A percentile compares a stretch with the other conserved stretches of the same genome.
Evolutionary conservation across 495 filamentous ascomycete genomes (phyloP).

Genomic region (Tuber calosporum): DNA sequence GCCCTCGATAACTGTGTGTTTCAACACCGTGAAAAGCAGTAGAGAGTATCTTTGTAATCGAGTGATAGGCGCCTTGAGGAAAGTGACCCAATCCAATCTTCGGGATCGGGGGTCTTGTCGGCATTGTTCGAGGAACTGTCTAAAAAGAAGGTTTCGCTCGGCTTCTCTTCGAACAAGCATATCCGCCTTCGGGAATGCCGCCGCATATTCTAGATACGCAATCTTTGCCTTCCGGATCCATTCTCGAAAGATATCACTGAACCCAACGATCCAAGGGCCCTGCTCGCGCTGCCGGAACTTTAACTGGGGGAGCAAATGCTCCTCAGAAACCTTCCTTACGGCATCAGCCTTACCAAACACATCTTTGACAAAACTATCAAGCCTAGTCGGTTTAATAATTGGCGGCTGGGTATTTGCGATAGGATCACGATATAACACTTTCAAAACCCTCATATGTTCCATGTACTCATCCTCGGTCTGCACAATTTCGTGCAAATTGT

Average conservation of each 20-base stretch:
- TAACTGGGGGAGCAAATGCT: slow-evolving; percentile 86
- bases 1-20: slow-evolving; percentile 71
- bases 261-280: slow-evolving; percentile 85
- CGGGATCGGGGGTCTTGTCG: slow-evolving; percentile 73
- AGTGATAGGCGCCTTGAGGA: slow-evolving; percentile 86
- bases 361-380: slow-evolving; percentile 67
- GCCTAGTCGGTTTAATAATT: slow-evolving; percentile 66
- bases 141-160: slow-evolving; percentile 77
- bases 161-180: slow-evolving; percentile 79
- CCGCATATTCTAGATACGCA: slow-evolving; percentile 87
- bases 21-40: slow-evolving; percentile 71
- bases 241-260: slow-evolving; percentile 95
- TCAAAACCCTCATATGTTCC: slow-evolving; percentile 74
- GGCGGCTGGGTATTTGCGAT: slow-evolving; percentile 65
- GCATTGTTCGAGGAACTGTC: slow-evolving; percentile 71
- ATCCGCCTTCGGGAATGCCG: slow-evolving; percentile 73
- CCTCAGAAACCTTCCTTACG: slow-evolving; percentile 86
- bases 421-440: slow-evolving; percentile 77
- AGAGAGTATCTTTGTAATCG: slow-evolving; percentile 85
- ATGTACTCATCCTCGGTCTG: slow-evolving; percentile 88
- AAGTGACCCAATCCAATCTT: slow-evolving; percentile 87
- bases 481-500: slow-evolving; percentile 92
- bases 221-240: slow-evolving; percentile 92
- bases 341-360: slow-evolving; percentile 89
- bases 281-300: slow-evolving; percentile 97